Evolutionary conservation across 257 asterid genomes (phyloP).

Genomic region (Nicotiana tabacum): DNA sequence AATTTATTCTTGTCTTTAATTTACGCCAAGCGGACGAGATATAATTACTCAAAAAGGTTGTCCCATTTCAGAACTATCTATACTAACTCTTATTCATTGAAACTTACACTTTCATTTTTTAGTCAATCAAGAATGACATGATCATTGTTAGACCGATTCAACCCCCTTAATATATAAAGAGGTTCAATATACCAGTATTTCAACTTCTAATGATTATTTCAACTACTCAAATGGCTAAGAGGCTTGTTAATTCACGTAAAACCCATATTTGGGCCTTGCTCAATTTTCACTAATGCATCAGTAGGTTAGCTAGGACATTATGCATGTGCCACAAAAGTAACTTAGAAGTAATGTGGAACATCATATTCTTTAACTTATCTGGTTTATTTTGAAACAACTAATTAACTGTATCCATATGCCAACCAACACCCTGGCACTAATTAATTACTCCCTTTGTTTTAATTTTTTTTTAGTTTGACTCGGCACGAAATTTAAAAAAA

Average conservation of each 20-base stretch:
- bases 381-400: not conserved
- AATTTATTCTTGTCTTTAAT: too few species aligned
- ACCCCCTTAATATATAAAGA: too few species aligned
- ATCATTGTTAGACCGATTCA: too few species aligned
- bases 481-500: not conserved
- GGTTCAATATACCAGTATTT: not conserved
- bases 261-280: not conserved
- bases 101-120: too few species aligned
- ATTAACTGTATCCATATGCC: not conserved
- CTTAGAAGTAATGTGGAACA: not conserved
- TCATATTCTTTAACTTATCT: not conserved
- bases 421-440: not conserved
- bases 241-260: not conserved
- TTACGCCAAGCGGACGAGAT: too few species aligned
- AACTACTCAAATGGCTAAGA: not conserved
- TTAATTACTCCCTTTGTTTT: too few species aligned
- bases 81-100: too few species aligned
- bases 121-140: too few species aligned
- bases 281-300: not conserved
- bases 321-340: not conserved
- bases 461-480: too few species aligned
- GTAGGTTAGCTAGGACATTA: not conserved
- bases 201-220: not conserved
- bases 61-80: too few species aligned
- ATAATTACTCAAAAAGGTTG: too few species aligned